Percentiles rank a stretch among this genome's conserved stretches.
These are phyloP conservation scores for Xylaria castorea DNA, from an alignment of 495 filamentous ascomycete genomes.

Conservation along the genomic window DNA sequence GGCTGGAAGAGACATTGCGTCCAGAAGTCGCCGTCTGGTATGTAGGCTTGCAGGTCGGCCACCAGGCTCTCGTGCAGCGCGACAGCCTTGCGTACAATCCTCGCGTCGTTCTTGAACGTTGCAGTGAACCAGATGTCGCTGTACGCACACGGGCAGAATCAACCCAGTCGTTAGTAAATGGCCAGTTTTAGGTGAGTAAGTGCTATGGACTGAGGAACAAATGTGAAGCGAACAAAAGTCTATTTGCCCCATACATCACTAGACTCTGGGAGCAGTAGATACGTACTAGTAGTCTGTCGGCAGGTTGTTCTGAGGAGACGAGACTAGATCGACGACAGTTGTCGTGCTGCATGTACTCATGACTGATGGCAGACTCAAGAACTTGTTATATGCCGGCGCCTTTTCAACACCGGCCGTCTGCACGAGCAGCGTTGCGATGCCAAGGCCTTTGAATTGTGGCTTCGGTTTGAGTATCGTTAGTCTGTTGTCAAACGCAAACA, in stretches of 20 bases:
- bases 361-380: constrained; percentile 25
- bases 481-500: not conserved
- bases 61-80: constrained; percentile 36
- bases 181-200: no score
- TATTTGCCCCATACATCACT: no score
- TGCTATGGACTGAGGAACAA: no score
- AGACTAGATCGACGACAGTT: constrained; percentile 29
- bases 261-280: no score
- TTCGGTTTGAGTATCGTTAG: not conserved
- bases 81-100: constrained; percentile 34
- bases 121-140: constrained; percentile 43
- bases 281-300: constrained; percentile 18
- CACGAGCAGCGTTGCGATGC: constrained; percentile 28
- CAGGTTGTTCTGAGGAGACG: not conserved
- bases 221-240: no score
- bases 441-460: not conserved
- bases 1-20: constrained; percentile 59
- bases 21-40: constrained; percentile 40
- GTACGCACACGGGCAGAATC: not conserved
- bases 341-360: constrained; percentile 33
- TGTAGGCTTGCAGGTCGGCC: constrained; percentile 27
- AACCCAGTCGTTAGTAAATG: no score
- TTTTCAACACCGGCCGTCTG: constrained; percentile 29
- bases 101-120: constrained; percentile 37
- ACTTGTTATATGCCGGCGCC: constrained; percentile 29